These are phyloP conservation scores for Perilla frutescens DNA, from an alignment of 257 asterid species.

Conservation along the genomic window DNA sequence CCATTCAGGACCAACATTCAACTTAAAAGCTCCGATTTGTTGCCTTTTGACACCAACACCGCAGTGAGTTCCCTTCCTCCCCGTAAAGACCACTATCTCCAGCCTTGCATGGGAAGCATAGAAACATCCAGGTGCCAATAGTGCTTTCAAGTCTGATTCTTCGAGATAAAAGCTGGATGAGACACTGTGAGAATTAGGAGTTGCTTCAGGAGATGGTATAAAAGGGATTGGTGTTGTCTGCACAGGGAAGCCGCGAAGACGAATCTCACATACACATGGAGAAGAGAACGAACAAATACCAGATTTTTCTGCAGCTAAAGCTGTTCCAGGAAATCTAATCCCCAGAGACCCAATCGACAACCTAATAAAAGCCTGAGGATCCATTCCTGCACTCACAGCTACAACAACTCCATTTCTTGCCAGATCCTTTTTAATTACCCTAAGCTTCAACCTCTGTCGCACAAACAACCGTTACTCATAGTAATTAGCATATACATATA, in stretches of 20 bases:
- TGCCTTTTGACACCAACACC: slow-evolving; percentile 83
- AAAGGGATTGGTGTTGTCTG: slow-evolving; percentile 81
- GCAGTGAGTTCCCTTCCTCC: slow-evolving; percentile 83
- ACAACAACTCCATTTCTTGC: slow-evolving; percentile 50
- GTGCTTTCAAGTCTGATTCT: slow-evolving; percentile 79
- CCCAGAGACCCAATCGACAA: slow-evolving; percentile 90
- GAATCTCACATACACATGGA: slow-evolving; percentile 86
- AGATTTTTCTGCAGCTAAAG: slow-evolving; percentile 54
- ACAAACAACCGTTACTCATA: slow-evolving; percentile 26
- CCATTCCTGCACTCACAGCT: slow-evolving; percentile 63
- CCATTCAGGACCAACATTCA: slow-evolving; percentile 94
- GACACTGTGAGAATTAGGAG: slow-evolving; percentile 59
- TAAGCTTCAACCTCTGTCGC: slow-evolving; percentile 32
- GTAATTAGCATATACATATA: background rate
- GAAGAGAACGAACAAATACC: slow-evolving; percentile 62
- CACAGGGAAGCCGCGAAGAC: slow-evolving; percentile 96
- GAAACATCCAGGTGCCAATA: slow-evolving; percentile 81
- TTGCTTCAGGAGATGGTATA: slow-evolving; percentile 72
- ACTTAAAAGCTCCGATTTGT: slow-evolving; percentile 75
- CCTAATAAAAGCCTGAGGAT: slow-evolving; percentile 91
- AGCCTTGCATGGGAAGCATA: slow-evolving; percentile 69
- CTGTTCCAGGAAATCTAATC: slow-evolving; percentile 60
- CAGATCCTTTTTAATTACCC: background rate
- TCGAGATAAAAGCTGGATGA: slow-evolving; percentile 90
- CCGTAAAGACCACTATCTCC: slow-evolving; percentile 78